Conservation (phyloP, 208 protist species). For the Acanthamoeba lenticulata region DNA sequence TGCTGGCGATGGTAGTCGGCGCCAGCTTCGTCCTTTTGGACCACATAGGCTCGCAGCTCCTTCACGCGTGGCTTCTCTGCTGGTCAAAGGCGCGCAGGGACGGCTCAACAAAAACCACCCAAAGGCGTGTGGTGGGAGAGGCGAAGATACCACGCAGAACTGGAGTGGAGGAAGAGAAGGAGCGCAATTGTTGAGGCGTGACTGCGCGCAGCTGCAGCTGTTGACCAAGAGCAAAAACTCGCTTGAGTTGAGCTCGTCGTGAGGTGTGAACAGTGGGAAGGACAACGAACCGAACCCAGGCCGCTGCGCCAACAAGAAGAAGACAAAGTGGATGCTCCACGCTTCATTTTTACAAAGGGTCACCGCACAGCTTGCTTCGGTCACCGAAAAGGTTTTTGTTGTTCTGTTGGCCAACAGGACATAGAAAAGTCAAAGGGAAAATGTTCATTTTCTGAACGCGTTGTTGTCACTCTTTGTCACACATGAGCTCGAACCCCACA, state of each 20-base stretch:
- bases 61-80: constrained; percentile 65
- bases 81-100: constrained; percentile 39
- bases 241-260: no score
- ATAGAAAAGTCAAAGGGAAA: background rate
- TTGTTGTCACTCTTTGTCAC: background rate
- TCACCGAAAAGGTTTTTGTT: no score
- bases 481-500: background rate
- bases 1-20: constrained; percentile 80
- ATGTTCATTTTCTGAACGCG: background rate
- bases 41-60: constrained; percentile 76
- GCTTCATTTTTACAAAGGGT: no score
- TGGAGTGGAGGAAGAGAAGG: background rate
- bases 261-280: no score
- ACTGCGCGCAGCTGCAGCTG: no score
- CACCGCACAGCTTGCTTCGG: no score
- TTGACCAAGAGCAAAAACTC: no score
- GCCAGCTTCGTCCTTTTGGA: constrained; percentile 72
- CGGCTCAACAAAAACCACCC: background rate
- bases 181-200: no score
- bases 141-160: background rate
- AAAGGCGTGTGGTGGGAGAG: background rate
- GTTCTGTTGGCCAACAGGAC: background rate
- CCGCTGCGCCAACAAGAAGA: no score
- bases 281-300: no score
- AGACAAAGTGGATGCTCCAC: no score